phyloP scores from a whole-genome alignment of 2,329 filamentous ascomycete species.

The Fusarium concolor region DNA sequence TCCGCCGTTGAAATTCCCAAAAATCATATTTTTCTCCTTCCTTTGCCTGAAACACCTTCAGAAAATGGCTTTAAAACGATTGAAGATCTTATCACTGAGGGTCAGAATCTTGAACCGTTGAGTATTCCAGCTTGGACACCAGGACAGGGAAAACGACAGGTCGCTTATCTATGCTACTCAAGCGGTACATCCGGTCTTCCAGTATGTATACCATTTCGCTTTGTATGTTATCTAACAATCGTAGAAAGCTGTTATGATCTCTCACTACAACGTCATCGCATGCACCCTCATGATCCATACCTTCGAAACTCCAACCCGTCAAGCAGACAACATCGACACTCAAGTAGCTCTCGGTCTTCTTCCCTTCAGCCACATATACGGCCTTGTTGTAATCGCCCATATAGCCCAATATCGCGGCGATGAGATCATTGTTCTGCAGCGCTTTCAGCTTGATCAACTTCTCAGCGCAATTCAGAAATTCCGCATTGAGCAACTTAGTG shows the following conservation, averaged over 20 bases:
- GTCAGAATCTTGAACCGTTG: conserved; percentile 64
- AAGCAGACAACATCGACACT: conserved; percentile 52
- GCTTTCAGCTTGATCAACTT: conserved; percentile 76
- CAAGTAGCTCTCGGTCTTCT: conserved; percentile 72
- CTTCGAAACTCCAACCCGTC: conserved; percentile 55
- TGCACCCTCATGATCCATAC: conserved; percentile 73
- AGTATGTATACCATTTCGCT: conserved; percentile 52
- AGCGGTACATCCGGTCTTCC: conserved; percentile 84
- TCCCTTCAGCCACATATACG: conserved; percentile 86
- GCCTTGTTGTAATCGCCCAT: conserved; percentile 77
- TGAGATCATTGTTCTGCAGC: conserved; percentile 76
- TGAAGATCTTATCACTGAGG: conserved; percentile 72
- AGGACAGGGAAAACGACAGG: conserved; percentile 74
- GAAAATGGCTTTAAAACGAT: conserved; percentile 68
- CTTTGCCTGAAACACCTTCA: conserved; percentile 63
- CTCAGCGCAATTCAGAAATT: conserved; percentile 52
- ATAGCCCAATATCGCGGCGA: conserved; percentile 76
- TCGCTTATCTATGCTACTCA: conserved; percentile 82
- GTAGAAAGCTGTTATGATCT: conserved; percentile 87
- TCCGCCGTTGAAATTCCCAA: conserved; percentile 70
- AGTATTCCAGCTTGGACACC: conserved; percentile 65
- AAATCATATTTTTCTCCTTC: conserved; percentile 74
- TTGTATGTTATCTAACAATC: neutral
- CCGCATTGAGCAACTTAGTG: conserved; percentile 32
- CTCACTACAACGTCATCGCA: conserved; percentile 81